These are phyloP conservation scores for Yamadazyma scolyti DNA, from an alignment of 805 yeast genomes.

Conservation along the genomic window DNA sequence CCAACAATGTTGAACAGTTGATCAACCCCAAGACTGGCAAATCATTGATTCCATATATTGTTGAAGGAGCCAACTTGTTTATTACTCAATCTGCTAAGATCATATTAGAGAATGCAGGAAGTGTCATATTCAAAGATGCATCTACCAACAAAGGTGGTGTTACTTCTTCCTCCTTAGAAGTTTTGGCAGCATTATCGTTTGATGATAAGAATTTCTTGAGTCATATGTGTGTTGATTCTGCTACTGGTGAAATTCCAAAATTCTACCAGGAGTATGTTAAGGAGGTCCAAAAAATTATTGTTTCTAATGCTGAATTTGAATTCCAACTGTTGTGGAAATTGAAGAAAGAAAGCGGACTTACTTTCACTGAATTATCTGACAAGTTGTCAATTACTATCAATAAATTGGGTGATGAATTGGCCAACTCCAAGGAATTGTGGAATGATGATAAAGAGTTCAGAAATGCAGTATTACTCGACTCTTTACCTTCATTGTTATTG, in stretches of 20 bases:
- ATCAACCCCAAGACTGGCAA: constrained; percentile 76
- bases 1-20: constrained; percentile 70
- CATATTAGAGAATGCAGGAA: constrained; percentile 81
- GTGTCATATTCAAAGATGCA: constrained; percentile 88
- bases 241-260: constrained; percentile 52
- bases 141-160: constrained; percentile 99
- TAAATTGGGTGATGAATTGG: constrained; percentile 79
- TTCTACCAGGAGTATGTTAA: constrained; percentile 82
- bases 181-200: constrained; percentile 87
- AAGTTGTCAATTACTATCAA: constrained; percentile 79
- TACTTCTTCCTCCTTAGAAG: constrained; percentile 93
- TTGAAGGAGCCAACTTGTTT: constrained; percentile 96
- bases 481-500: constrained; percentile 73
- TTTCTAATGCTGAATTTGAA: constrained; percentile 76
- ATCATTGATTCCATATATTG: constrained; percentile 77
- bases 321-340: constrained; percentile 85
- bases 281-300: constrained; percentile 75
- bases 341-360: constrained; percentile 57
- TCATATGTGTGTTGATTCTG: constrained; percentile 71
- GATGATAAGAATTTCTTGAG: constrained; percentile 78
- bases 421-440: constrained; percentile 80
- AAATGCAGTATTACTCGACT: constrained; percentile 67
- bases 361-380: constrained; percentile 73
- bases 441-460: constrained; percentile 72
- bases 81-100: constrained; percentile 93